A percentile compares a stretch with the other conserved stretches of the same genome.
Evolutionary conservation across 257 asterid genomes (phyloP).

Genomic region (Avicennia marina): DNA sequence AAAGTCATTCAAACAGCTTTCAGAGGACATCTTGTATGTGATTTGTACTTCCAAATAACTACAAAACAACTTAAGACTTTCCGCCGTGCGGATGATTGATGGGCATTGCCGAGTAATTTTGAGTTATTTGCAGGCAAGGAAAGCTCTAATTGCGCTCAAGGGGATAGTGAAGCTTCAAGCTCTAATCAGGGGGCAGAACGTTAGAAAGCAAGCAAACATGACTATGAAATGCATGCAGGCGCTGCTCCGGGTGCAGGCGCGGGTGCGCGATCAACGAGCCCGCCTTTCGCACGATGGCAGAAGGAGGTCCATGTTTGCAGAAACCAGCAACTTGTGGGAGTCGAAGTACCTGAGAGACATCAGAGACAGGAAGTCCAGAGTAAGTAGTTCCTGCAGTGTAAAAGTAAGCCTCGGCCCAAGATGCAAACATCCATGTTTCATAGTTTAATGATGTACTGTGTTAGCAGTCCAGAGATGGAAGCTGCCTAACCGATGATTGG

Average conservation of each 20-base stretch:
- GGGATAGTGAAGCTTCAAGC: conserved; percentile 96
- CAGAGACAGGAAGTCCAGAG: conserved; percentile 57
- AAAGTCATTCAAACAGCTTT: conserved; percentile 71
- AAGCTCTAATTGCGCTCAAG: conserved; percentile 78
- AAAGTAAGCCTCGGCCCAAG: neutral
- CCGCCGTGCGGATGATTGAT: neutral
- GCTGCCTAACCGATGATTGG: conserved; percentile 60
- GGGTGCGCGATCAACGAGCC: conserved; percentile 76
- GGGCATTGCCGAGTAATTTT: neutral
- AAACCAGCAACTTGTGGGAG: conserved; percentile 58
- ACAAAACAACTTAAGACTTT: no score
- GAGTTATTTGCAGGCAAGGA: conserved; percentile 63
- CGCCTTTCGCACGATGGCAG: conserved; percentile 80
- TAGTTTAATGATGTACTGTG: neutral
- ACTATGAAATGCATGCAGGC: conserved; percentile 93
- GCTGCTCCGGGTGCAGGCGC: conserved; percentile 80
- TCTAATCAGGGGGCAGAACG: conserved; percentile 84
- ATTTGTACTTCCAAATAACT: no score
- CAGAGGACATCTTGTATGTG: conserved; percentile 77
- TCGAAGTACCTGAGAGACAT: conserved; percentile 54
- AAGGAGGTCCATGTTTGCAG: conserved; percentile 73
- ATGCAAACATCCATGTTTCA: neutral
- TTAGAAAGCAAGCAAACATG: conserved; percentile 81
- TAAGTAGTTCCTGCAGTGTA: conserved; percentile 9
- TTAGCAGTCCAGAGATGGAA: conserved; percentile 65